Conservation (phyloP, 441 rosid species). For the Euphorbia celastroides region DNA sequence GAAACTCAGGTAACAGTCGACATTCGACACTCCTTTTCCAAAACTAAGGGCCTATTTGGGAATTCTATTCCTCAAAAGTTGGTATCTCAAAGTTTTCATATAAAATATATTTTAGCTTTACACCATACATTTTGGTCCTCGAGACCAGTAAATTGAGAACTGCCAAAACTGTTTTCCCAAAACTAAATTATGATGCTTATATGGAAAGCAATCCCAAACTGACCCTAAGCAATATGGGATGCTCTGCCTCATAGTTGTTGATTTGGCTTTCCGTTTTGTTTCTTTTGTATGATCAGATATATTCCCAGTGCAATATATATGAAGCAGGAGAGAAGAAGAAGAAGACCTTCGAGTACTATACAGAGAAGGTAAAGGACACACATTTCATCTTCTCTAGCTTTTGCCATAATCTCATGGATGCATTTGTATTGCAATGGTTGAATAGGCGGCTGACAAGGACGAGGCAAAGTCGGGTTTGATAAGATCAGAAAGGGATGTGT, state of each 20-base stretch:
- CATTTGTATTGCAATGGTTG: slow-evolving; percentile 8
- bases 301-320: slow-evolving; percentile 85
- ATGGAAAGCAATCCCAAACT: too few species aligned
- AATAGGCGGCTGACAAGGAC: slow-evolving; percentile 68
- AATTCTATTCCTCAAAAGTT: too few species aligned
- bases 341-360: slow-evolving; percentile 55
- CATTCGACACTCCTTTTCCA: too few species aligned
- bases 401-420: slow-evolving; percentile 26
- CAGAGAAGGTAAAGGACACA: slow-evolving; percentile 61
- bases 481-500: slow-evolving; percentile 73
- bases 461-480: slow-evolving; percentile 46
- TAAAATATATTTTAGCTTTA: too few species aligned
- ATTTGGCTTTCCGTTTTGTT: neutral
- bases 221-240: too few species aligned
- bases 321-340: slow-evolving; percentile 91
- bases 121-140: too few species aligned
- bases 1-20: slow-evolving; percentile 78
- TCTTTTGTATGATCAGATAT: slow-evolving; percentile 61
- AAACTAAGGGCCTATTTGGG: too few species aligned
- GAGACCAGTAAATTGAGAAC: too few species aligned
- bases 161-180: too few species aligned
- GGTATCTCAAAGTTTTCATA: too few species aligned
- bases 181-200: too few species aligned
- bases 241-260: neutral
- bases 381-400: neutral